Base-by-base conservation (phyloP, 2,329 filamentous ascomycete genomes). In the Davidsoniella australis region DNA sequence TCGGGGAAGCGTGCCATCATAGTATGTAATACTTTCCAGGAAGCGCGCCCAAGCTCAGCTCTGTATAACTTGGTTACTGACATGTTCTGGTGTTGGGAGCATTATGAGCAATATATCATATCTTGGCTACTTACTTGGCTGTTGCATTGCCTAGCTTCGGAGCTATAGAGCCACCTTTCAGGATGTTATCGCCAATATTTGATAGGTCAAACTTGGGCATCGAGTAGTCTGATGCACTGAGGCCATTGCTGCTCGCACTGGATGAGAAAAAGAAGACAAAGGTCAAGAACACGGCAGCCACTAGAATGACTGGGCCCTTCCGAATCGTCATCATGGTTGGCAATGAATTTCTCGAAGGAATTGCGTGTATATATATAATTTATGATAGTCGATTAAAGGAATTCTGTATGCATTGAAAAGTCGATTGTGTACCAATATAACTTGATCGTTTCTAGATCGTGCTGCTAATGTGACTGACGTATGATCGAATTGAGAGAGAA, bases 61-160 rank as follows among this genome's bases (percentile, higher is more conserved):
- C 73, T 76, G 57, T 47, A 33, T 18, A 33, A 24, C 12, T 20
- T 41, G 20, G 45, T 56, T 49, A 57, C 16, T 14, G 17, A 46
- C 3, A 38, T 38, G 20, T 23, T 23, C 5, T 23, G 20, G 20
- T 23, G 5, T 23, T 23, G 14, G 16, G 23, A 26, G 36, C 7
- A 14, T n/a, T 5, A 39, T 12, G 24, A 9, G 40, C 5, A 36
- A 14, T n/a, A 10, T 23, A 18, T 41, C 4, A 10, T 23, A 18
- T 41, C 4, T 5, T 9, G 26, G 45, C 39, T 36, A 59, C 70
- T 45, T 68, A 82, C 79, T 89, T 91, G 48, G 77, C 68, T 5
- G 85, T 91, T 53, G 81, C 83, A 64, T 91, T 91, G 59, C 84
- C 85, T 48, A 91, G 68, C 64, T 85, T 87, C 1, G 83, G 80